These are phyloP conservation scores for Starmerella geochares DNA, from an alignment of 805 yeast genomes.

Conservation along the genomic window DNA sequence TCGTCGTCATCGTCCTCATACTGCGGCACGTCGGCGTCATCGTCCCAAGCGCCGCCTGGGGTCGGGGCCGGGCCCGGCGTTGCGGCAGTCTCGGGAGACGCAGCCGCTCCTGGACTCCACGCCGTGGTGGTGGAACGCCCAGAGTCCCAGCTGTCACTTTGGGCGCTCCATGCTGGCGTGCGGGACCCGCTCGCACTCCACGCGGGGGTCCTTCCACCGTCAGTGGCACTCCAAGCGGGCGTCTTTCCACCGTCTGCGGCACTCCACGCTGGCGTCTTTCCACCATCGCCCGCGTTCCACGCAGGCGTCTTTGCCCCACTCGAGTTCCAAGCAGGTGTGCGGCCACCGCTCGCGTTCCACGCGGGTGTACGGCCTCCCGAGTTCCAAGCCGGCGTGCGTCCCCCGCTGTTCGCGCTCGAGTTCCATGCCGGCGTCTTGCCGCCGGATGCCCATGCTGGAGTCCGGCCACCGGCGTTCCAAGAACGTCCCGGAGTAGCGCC, in stretches of 20 bases:
- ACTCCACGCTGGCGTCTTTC: slow-evolving; percentile 40
- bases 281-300: slow-evolving; percentile 29
- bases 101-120: slow-evolving; percentile 14
- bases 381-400: slow-evolving; percentile 40
- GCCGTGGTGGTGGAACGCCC: slow-evolving; percentile 30
- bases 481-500: slow-evolving; percentile 19
- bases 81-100: slow-evolving; percentile 22
- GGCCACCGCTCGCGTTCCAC: slow-evolving; percentile 34
- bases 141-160: slow-evolving; percentile 27
- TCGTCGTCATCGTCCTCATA: slow-evolving; percentile 30
- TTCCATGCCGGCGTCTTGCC: slow-evolving; percentile 43
- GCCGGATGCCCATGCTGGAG: slow-evolving; percentile 41
- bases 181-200: slow-evolving; percentile 36
- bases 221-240: slow-evolving; percentile 29
- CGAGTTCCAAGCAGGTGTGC: slow-evolving; percentile 45
- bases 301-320: slow-evolving; percentile 33
- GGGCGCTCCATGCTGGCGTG: slow-evolving; percentile 34
- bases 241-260: slow-evolving; percentile 30
- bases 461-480: slow-evolving; percentile 30
- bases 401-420: slow-evolving; percentile 27
- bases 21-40: slow-evolving; percentile 30
- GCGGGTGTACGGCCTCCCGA: slow-evolving; percentile 28
- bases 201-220: slow-evolving; percentile 43
- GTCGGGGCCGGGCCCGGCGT: slow-evolving; percentile 28
- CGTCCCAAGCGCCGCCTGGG: slow-evolving; percentile 29